These are phyloP conservation scores for Rhizoclosmatium globosum DNA, from an alignment of 192 early-diverging fungal species.

Conservation along the genomic window DNA sequence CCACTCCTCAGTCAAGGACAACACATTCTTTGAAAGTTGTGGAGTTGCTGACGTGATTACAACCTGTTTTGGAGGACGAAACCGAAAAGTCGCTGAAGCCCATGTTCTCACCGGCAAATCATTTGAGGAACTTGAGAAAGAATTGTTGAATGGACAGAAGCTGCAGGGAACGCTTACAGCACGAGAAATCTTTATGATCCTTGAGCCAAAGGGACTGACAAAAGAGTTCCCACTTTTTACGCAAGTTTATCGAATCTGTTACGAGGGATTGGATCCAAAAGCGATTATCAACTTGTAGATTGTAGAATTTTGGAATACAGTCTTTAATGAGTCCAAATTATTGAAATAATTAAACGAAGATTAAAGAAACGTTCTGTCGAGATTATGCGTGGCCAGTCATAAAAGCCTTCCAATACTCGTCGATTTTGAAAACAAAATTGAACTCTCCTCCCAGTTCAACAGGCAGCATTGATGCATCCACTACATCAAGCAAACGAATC, in stretches of 20 bases:
- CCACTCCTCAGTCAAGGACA: slow-evolving; percentile 82
- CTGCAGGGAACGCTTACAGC: slow-evolving; percentile 94
- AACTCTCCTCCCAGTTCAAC: slow-evolving; percentile 75
- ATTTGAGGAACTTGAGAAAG: slow-evolving; percentile 89
- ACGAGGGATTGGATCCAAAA: slow-evolving; percentile 74
- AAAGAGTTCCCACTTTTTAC: slow-evolving; percentile 89
- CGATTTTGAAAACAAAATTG: slow-evolving; percentile 71
- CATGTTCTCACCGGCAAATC: slow-evolving; percentile 91
- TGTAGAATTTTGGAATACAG: slow-evolving; percentile 62
- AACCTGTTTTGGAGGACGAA: slow-evolving; percentile 96
- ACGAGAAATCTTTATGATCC: slow-evolving; percentile 84
- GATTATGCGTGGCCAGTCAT: too few relatives aligned
- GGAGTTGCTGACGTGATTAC: slow-evolving; percentile 96
- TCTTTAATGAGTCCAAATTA: slow-evolving; percentile 86
- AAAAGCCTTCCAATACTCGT: slow-evolving; percentile 71
- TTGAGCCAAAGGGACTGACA: slow-evolving; percentile 64
- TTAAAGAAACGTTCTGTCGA: too few relatives aligned
- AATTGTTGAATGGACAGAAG: slow-evolving; percentile 96
- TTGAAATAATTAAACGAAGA: too few relatives aligned
- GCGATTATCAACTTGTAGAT: slow-evolving; percentile 68
- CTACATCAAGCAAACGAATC: slow-evolving; percentile 58
- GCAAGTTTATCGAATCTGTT: slow-evolving; percentile 91
- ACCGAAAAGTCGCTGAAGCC: slow-evolving; percentile 92
- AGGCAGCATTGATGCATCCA: slow-evolving; percentile 65
- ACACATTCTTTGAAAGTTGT: slow-evolving; percentile 97